Evolutionary conservation across 768 basidiomycete species (phyloP).

Genomic region (Lactarius hatsudake): DNA sequence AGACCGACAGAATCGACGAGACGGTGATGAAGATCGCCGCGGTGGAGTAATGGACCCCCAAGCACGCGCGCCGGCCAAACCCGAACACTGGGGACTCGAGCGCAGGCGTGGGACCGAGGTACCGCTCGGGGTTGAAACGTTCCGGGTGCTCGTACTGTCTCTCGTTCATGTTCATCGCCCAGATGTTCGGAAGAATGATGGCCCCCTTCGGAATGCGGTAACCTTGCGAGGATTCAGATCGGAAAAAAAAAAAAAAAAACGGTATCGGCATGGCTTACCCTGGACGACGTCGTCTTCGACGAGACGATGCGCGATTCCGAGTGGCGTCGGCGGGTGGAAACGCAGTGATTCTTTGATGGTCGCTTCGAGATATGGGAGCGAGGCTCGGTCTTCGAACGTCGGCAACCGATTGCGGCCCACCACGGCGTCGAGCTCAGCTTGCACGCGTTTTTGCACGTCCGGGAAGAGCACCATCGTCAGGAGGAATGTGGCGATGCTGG

Average conservation of each 20-base stretch:
- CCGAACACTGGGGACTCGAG: slow-evolving; percentile 27
- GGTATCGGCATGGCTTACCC: slow-evolving; percentile 3
- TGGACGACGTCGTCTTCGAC: slow-evolving; percentile 35
- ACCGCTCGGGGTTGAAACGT: slow-evolving; percentile 21
- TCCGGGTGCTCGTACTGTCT: slow-evolving; percentile 23
- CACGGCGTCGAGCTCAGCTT: slow-evolving; percentile 24
- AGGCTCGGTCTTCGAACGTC: slow-evolving; percentile 20
- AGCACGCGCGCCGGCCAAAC: slow-evolving; percentile 25
- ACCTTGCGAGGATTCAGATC: slow-evolving; percentile 20
- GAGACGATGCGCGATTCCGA: slow-evolving; percentile 35
- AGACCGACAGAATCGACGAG: slow-evolving; percentile 22
- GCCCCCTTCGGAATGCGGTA: slow-evolving; percentile 38
- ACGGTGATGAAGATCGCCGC: slow-evolving; percentile 26
- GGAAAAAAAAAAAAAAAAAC: background rate
- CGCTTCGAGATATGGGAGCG: slow-evolving; percentile 25
- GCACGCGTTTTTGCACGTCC: slow-evolving; percentile 22
- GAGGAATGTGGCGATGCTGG: slow-evolving; percentile 24
- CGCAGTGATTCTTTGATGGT: slow-evolving; percentile 27
- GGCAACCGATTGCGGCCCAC: slow-evolving; percentile 25
- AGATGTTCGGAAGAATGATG: slow-evolving; percentile 37
- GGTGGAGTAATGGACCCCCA: slow-evolving; percentile 22
- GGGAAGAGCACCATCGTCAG: slow-evolving; percentile 26
- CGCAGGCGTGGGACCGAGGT: slow-evolving; percentile 16
- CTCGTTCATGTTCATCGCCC: slow-evolving; percentile 29
- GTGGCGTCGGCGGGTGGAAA: slow-evolving; percentile 26